phyloP scores from a whole-genome alignment of 371 early-diverging fungal species.

The Globomyces sp. region DNA sequence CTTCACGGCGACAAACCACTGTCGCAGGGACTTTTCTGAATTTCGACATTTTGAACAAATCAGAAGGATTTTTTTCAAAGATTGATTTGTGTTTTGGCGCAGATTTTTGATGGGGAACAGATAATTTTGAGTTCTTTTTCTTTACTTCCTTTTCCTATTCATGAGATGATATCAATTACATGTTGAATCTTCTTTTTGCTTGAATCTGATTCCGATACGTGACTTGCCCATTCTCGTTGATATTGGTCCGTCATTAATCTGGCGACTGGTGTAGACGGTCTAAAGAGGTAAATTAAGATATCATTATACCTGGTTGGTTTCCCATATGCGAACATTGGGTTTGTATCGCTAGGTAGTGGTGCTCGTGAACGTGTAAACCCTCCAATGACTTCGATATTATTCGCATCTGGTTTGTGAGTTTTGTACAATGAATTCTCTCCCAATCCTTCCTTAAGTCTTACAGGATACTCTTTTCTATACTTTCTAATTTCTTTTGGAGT shows the following conservation, averaged over 20 bases:
- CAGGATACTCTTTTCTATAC: conserved; percentile 45
- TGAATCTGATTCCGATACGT: conserved; percentile 4
- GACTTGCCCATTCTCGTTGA: conserved; percentile 48
- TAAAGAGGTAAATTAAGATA: neutral
- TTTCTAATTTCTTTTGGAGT: conserved; percentile 38
- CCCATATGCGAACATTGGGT: conserved; percentile 50
- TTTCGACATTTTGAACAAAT: conserved; percentile 51
- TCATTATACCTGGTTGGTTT: conserved; percentile 46
- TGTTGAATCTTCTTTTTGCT: conserved; percentile 22
- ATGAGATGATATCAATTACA: conserved; percentile 13
- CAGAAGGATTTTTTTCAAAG: conserved; percentile 42
- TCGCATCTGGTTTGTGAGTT: neutral
- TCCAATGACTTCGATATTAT: neutral
- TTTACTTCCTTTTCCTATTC: conserved; percentile 8
- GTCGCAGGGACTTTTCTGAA: conserved; percentile 39
- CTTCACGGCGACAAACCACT: conserved; percentile 34
- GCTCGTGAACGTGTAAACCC: conserved; percentile 21
- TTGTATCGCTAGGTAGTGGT: conserved; percentile 45
- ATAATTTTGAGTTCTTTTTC: conserved; percentile 15
- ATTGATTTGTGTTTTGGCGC: conserved; percentile 18
- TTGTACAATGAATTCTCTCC: conserved; percentile 31
- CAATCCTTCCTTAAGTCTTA: conserved; percentile 36
- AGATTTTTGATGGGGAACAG: neutral
- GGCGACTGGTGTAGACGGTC: conserved; percentile 54
- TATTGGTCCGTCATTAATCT: conserved; percentile 50